Conservation (phyloP, 2,329 filamentous ascomycete genomes). For the Calonectria pteridis region DNA sequence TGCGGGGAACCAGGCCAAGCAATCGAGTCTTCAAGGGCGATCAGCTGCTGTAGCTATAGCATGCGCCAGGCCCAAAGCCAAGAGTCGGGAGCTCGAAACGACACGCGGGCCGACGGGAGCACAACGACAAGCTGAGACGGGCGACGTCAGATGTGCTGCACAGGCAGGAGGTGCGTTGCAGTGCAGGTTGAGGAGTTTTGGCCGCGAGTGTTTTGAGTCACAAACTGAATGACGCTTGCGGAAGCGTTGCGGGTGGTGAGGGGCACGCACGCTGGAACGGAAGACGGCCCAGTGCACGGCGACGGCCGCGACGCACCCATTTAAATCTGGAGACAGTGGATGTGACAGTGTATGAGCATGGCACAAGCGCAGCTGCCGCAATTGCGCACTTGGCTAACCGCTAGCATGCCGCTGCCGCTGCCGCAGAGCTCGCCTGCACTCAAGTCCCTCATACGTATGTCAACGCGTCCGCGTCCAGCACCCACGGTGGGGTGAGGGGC, state of each 20-base stretch:
- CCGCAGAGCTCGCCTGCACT: not conserved
- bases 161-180: not conserved
- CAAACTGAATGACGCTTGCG: conserved; percentile 8
- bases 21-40: not conserved
- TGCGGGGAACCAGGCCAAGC: conserved; percentile 14
- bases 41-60: not conserved
- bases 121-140: not conserved
- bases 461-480: conserved; percentile 14
- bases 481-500: conserved; percentile 48
- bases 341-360: not conserved
- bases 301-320: not conserved
- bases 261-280: not conserved
- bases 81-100: not conserved
- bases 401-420: not conserved
- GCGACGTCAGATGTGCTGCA: not conserved
- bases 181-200: conserved; percentile 8
- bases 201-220: conserved; percentile 21
- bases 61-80: not conserved
- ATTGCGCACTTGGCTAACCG: not conserved
- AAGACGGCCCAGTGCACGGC: not conserved
- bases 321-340: conserved; percentile 4
- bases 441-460: not conserved
- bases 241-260: conserved; percentile 7
- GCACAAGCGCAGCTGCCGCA: not conserved
- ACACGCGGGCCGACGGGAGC: not conserved